These are phyloP conservation scores for Pulveroboletus sp. DNA, from an alignment of 768 basidiomycete species.

Conservation along the genomic window DNA sequence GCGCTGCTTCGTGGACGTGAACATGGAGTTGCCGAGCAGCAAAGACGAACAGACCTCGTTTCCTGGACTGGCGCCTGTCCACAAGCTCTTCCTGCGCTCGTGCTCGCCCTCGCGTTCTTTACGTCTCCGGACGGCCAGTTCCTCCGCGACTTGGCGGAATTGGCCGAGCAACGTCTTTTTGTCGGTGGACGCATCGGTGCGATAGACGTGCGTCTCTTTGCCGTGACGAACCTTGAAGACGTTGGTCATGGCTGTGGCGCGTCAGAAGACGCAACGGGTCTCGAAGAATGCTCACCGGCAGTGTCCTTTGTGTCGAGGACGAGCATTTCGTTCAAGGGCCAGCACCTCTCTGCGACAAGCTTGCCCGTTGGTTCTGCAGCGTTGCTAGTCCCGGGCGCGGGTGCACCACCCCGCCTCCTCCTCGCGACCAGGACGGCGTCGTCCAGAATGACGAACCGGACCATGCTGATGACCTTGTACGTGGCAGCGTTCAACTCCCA, in stretches of 20 bases:
- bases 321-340: slow-evolving; percentile 89
- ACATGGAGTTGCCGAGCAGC: neutral
- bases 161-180: slow-evolving; percentile 83
- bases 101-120: slow-evolving; percentile 94
- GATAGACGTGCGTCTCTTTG: slow-evolving; percentile 93
- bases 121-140: slow-evolving; percentile 79
- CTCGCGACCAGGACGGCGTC: slow-evolving; percentile 88
- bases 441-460: slow-evolving; percentile 87
- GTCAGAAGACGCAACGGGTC: slow-evolving; percentile 8
- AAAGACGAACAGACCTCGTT: slow-evolving; percentile 36
- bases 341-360: slow-evolving; percentile 90
- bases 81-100: slow-evolving; percentile 78
- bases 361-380: slow-evolving; percentile 59
- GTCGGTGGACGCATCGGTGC: slow-evolving; percentile 74
- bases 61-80: slow-evolving; percentile 44
- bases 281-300: too few relatives aligned
- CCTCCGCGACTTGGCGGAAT: slow-evolving; percentile 91
- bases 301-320: slow-evolving; percentile 97
- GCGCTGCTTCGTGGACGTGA: slow-evolving; percentile 24
- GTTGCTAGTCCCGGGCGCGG: slow-evolving; percentile 61
- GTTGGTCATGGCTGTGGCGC: slow-evolving; percentile 69
- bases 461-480: slow-evolving; percentile 84
- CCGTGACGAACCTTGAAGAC: slow-evolving; percentile 93
- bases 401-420: slow-evolving; percentile 55
- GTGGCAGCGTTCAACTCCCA: slow-evolving; percentile 89